phyloP scores from a whole-genome alignment of 2,329 filamentous ascomycete genomes.

The Drechslera avenae region DNA sequence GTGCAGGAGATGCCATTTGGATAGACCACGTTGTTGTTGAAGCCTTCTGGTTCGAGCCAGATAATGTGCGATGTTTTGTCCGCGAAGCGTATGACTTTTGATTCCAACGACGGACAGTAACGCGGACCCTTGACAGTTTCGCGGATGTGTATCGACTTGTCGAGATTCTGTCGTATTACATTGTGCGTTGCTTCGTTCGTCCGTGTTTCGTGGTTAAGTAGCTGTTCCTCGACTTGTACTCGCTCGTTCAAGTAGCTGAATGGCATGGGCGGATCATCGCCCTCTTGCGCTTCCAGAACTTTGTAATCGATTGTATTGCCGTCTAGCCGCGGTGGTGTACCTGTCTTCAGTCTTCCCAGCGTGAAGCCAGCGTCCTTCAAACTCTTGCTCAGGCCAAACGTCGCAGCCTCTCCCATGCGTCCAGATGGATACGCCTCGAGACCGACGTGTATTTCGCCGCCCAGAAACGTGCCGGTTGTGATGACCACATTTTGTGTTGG shows the following conservation, averaged over 20 bases:
- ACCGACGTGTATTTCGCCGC: slow-evolving; percentile 95
- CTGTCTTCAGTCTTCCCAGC: slow-evolving; percentile 90
- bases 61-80: slow-evolving; percentile 84
- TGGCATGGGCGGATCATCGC: slow-evolving; percentile 83
- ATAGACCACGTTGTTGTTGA: slow-evolving; percentile 87
- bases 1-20: slow-evolving; percentile 98
- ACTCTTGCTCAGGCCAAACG: slow-evolving; percentile 89
- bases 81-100: slow-evolving; percentile 87
- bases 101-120: slow-evolving; percentile 94
- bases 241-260: slow-evolving; percentile 88
- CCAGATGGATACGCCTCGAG: slow-evolving; percentile 83
- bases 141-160: slow-evolving; percentile 94
- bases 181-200: slow-evolving; percentile 84
- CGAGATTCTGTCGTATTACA: slow-evolving; percentile 85
- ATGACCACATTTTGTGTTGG: slow-evolving; percentile 84
- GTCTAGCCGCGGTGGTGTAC: slow-evolving; percentile 87
- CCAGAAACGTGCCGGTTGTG: slow-evolving; percentile 93
- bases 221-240: slow-evolving; percentile 79
- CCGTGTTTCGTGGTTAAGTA: slow-evolving; percentile 84
- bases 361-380: slow-evolving; percentile 86
- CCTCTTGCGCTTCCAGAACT: slow-evolving; percentile 72
- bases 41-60: slow-evolving; percentile 97
- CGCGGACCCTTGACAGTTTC: slow-evolving; percentile 93
- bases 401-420: slow-evolving; percentile 91
- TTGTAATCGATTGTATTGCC: slow-evolving; percentile 80